Evolutionary conservation across 2,329 filamentous ascomycete species (phyloP).

Genomic region (Pochonia chlamydosporia): DNA sequence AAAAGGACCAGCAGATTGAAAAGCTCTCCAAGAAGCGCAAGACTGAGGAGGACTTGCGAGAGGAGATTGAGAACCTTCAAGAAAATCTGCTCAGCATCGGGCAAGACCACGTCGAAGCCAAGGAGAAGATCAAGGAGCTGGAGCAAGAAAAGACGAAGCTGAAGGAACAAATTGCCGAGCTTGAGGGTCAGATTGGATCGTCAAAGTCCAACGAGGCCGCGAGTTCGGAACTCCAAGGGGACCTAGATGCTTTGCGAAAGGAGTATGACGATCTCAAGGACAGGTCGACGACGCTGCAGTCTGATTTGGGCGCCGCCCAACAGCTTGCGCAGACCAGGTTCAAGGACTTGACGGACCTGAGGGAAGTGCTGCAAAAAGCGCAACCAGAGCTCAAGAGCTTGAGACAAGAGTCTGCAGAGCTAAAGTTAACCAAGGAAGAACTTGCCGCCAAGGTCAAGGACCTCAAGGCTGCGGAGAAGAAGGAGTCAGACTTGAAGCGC

Average conservation of each 20-base stretch:
- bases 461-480: constrained; percentile 70
- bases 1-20: constrained; percentile 69
- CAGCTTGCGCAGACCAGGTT: constrained; percentile 81
- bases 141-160: constrained; percentile 63
- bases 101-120: constrained; percentile 77
- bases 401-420: constrained; percentile 66
- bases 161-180: constrained; percentile 52
- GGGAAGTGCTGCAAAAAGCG: constrained; percentile 73
- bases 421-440: constrained; percentile 73
- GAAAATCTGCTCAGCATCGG: constrained; percentile 76
- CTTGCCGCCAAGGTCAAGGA: constrained; percentile 54
- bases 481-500: constrained; percentile 72
- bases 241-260: constrained; percentile 49
- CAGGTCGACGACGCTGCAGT: constrained; percentile 65
- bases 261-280: constrained; percentile 64
- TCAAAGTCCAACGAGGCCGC: constrained; percentile 30
- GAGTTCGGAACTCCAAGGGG: constrained; percentile 50
- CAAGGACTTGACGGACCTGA: constrained; percentile 78
- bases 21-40: constrained; percentile 63
- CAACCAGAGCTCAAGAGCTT: constrained; percentile 81
- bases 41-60: constrained; percentile 71
- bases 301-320: constrained; percentile 79
- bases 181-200: constrained; percentile 64
- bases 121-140: constrained; percentile 68
- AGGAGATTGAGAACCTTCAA: constrained; percentile 79